These are phyloP conservation scores for Gnomoniopsis sp. DNA, from an alignment of 2,329 filamentous ascomycete species.

Conservation along the genomic window DNA sequence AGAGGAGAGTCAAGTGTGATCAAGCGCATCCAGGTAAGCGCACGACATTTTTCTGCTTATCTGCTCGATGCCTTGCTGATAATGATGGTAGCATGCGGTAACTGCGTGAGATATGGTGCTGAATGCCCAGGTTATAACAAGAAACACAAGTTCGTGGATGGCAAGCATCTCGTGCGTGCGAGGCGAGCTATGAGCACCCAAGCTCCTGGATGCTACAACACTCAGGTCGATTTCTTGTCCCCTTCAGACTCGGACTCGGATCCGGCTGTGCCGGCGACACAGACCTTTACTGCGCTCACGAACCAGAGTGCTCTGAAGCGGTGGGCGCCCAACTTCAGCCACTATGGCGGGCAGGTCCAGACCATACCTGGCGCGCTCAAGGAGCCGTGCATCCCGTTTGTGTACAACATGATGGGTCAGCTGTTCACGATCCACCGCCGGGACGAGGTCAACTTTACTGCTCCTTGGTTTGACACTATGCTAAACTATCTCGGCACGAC, in stretches of 20 bases:
- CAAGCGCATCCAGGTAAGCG: constrained; percentile 33
- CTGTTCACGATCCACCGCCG: constrained; percentile 6
- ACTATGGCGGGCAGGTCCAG: not conserved
- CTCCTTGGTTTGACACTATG: constrained; percentile 24
- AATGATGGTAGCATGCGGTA: constrained; percentile 26
- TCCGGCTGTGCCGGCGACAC: not conserved
- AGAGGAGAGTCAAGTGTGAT: constrained; percentile 43
- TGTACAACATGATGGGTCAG: constrained; percentile 13
- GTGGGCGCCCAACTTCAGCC: not conserved
- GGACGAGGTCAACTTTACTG: constrained; percentile 11
- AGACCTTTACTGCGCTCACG: not conserved
- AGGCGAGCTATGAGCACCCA: constrained; percentile 14
- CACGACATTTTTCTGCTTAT: too few relatives aligned
- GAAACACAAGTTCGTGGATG: constrained; percentile 35
- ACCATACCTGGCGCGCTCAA: not conserved
- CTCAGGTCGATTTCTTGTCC: constrained; percentile 3
- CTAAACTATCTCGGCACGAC: constrained; percentile 31
- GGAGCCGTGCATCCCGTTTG: not conserved
- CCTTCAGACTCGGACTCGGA: not conserved
- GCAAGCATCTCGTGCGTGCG: constrained; percentile 35
- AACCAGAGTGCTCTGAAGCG: not conserved
- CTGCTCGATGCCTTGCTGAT: not conserved
- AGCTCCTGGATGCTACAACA: constrained; percentile 15
- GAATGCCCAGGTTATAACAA: constrained; percentile 38
- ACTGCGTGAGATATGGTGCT: constrained; percentile 36